Base-by-base conservation (phyloP, 805 yeast species). In the Candida ulmi region DNA sequence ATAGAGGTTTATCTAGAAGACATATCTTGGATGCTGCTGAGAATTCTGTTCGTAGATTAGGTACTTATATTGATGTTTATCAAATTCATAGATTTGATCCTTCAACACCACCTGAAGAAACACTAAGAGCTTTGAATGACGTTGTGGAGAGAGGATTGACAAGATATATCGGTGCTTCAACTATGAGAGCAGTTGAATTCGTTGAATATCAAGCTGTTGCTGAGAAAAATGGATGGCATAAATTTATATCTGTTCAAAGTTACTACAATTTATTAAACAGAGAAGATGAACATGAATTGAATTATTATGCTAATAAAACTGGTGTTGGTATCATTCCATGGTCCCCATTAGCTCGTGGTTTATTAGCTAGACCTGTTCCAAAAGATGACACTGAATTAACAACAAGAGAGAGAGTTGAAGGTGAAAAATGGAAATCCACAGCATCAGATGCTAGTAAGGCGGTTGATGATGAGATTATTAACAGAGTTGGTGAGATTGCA, bases 241-340 rank as follows among this genome's bases (percentile, higher is more conserved):
- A 76, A 55, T 80, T 80, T 48, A 65, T 79, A 37, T 65, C 74
- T 25, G 71, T 77, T 72, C 86, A 80, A 58, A 70, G 74, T 44
- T 69, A 61, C 52, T 76, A 78, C 58, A 77, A 73, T 34, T 61
- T 78, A 41, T 43, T 78, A 4, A 62, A 71, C 48, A 63, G 86
- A 15, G 83, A 78, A 51, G 84, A 79, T 45, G 86, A 79, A 52
- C 58, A 76, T 16, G 86, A 80, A 54, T 61, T 80, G 71, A 72
- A 69, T 46, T 75, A 74, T 33, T 80, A 62, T 57, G 75, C 81
- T 45, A 57, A 69, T 21, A 62, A 61, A 35, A 70, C 71, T 13
- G 72, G 72, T 16, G 72, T 80, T 32, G 82, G 78, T 2, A 38
- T 78, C 23, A 72, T 77, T 42, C 84, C 84, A 8, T 80, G 76